Base-by-base conservation (phyloP, 257 asterid genomes). In the Jacaranda mimosifolia region DNA sequence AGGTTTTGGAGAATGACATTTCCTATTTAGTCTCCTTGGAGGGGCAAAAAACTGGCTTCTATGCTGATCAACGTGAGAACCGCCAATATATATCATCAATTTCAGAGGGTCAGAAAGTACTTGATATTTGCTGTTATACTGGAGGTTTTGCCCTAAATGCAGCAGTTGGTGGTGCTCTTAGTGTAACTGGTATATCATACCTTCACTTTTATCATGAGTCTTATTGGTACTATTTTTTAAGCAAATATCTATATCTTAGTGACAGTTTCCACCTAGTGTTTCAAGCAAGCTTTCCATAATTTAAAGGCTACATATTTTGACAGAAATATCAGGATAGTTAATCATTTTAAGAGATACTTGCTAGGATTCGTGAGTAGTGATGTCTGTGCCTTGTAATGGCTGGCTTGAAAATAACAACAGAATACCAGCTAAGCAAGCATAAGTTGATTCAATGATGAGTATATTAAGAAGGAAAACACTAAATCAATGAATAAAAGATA, bases 1-100 rank as follows among this genome's bases (percentile, higher is more conserved):
- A 95, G 98, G 96, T 87, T 83, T 64, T 87, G 87, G 99, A 93
- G 89, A 95, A 93, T 81, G 97, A 86, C 39, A 72, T 93, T 67
- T 87, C 90, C 74, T 93, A 95, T 87, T 80, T 90, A 72, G 82
- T 95, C 73, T 93, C 97, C n/a, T 75, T 85, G 80, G 97, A 89
- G 77, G 99, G 99, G 60, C 99, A 95, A 76, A 95, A 95, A 83
- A 93, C 99, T 0, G 99, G 99, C 38, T 95, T 95, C 85, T 95
- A 93, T 70, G 98, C 98, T 3, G 99, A 93, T 86, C 99, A 95
- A 83, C 98, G 98, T 72, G 98, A 95, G 74, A 95, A 85, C 78
- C 97, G 99, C 40, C 84, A 74, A 59, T 93, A 89, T 76, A 81
- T 95, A 79, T 90, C 97, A 56, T 85, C 98, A 67, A 87, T 95